Conservation (phyloP, 2,329 filamentous ascomycete species). For the Claviceps spartinae region DNA sequence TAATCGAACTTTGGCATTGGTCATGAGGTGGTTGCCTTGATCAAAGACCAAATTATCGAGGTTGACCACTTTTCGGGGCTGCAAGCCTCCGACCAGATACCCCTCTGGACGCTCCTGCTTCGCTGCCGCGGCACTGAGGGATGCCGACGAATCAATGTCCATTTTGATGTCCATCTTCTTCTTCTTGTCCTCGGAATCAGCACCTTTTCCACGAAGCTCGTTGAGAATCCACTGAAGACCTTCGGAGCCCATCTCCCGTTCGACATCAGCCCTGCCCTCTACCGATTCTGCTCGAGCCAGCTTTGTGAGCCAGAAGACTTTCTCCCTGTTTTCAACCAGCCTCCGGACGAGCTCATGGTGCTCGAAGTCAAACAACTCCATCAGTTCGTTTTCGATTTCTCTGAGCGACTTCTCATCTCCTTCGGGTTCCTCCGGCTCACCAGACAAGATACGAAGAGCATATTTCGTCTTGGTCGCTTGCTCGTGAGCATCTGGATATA, state of each 20-base stretch:
- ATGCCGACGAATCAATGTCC: conserved; percentile 68
- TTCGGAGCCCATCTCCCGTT: conserved; percentile 82
- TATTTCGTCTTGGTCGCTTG: conserved; percentile 86
- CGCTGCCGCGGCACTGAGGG: conserved; percentile 34
- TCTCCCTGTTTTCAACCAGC: conserved; percentile 82
- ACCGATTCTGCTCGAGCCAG: conserved; percentile 73
- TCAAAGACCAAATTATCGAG: conserved; percentile 94
- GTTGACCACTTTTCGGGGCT: conserved; percentile 79
- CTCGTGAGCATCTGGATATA: conserved; percentile 83
- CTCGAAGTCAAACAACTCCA: conserved; percentile 97
- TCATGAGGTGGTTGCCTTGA: conserved; percentile 97
- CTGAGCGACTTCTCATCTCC: conserved; percentile 75
- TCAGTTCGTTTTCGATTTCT: conserved; percentile 94
- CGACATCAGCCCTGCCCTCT: conserved; percentile 60
- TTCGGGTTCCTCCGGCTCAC: conserved; percentile 52
- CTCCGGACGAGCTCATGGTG: conserved; percentile 86
- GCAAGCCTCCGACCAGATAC: conserved; percentile 65
- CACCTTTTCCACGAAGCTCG: conserved; percentile 65
- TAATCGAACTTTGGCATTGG: conserved; percentile 88
- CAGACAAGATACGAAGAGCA: conserved; percentile 71
- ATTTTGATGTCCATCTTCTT: conserved; percentile 81
- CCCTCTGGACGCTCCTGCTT: conserved; percentile 49
- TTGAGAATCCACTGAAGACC: conserved; percentile 78
- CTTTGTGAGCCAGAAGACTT: conserved; percentile 88
- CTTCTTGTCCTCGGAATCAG: conserved; percentile 43